Conservation (phyloP, 257 asterid species). For the Fraxinus americana region DNA sequence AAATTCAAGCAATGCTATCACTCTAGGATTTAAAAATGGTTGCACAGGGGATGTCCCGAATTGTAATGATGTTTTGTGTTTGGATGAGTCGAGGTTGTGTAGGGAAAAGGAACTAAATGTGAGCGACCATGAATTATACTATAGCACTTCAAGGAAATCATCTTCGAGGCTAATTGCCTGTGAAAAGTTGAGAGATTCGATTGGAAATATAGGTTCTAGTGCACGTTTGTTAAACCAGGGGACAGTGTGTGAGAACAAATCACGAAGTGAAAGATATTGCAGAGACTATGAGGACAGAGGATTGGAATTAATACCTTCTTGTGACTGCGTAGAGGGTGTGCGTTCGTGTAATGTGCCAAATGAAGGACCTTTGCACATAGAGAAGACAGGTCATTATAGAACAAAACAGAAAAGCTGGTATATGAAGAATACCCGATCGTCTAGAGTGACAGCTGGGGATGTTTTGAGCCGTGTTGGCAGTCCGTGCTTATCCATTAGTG, state of each 20-base stretch:
- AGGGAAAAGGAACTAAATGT: slow-evolving; percentile 23
- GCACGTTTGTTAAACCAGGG: slow-evolving; percentile 26
- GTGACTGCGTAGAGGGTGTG: slow-evolving; percentile 40
- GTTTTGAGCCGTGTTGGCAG: slow-evolving; percentile 45
- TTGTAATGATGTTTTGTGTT: slow-evolving; percentile 12
- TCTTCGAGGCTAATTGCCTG: slow-evolving; percentile 27
- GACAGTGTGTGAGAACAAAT: slow-evolving; percentile 27
- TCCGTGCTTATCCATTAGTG: slow-evolving; percentile 45
- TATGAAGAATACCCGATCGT: slow-evolving; percentile 32
- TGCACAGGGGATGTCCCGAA: slow-evolving; percentile 26
- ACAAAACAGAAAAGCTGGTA: slow-evolving; percentile 31
- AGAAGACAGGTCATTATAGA: slow-evolving; percentile 25
- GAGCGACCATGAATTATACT: slow-evolving; percentile 37
- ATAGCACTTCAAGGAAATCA: slow-evolving; percentile 27
- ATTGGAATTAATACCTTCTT: slow-evolving; percentile 36
- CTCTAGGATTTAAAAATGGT: slow-evolving; percentile 48
- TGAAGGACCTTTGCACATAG: slow-evolving; percentile 36
- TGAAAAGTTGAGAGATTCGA: slow-evolving; percentile 15
- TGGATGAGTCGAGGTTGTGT: slow-evolving; percentile 25
- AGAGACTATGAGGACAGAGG: slow-evolving; percentile 38
- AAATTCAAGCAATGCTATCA: slow-evolving; percentile 48
- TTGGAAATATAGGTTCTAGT: slow-evolving; percentile 25
- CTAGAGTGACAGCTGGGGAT: slow-evolving; percentile 45
- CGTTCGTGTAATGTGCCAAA: slow-evolving; percentile 58
- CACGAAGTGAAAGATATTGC: slow-evolving; percentile 38